Base-by-base conservation (phyloP, 805 yeast genomes). In the Ogataea allantospora region DNA sequence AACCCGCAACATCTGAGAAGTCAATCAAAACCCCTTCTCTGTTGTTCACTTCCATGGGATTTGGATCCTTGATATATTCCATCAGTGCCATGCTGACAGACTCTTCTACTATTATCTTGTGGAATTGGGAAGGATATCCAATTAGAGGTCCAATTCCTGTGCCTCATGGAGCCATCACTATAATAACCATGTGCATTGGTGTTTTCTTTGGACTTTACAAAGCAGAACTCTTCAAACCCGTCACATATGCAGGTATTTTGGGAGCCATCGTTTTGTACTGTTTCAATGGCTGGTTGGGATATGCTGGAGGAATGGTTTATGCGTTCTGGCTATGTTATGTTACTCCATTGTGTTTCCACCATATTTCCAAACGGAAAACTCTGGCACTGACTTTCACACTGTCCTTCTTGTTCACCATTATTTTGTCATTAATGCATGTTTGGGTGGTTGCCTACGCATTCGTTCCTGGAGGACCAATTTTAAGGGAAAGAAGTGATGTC, bases 391-490 rank as follows among this genome's bases (percentile, higher is more conserved):
- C 78, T 1, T 77, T 80, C 51, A 62, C 69, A 4, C 40, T 73
- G 2, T 72, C 76, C 0, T 74, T 75, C 40, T 54, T 78, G 5
- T 48, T 76, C 30, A 65, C 73, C 45, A 67, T 80, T 35, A 32
- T 83, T 4, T 57, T 86, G 24, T 70, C 82, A 17, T 69, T 93
- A 44, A 95, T 84, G 5, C 91, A 88, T 60, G 95, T 91, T 34
- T 91, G 98, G 98, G 82, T 84, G 28, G 98, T 93, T 30, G 99
- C 99, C 0, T 93, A 93, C 62, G 98, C 99, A 0, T 93, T 93
- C 66, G 99, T 93, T 31, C 99, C 99, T 8, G 89, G 87, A 43
- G 99, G 99, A 7, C 81, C 83, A 57, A 44, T 84, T 15, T 68
- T 93, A 35, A 77, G 99, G 55, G 99, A 93, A 62, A 76, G 96